Conservation (phyloP, 495 filamentous ascomycete species). For the Talaromyces borbonicus region DNA sequence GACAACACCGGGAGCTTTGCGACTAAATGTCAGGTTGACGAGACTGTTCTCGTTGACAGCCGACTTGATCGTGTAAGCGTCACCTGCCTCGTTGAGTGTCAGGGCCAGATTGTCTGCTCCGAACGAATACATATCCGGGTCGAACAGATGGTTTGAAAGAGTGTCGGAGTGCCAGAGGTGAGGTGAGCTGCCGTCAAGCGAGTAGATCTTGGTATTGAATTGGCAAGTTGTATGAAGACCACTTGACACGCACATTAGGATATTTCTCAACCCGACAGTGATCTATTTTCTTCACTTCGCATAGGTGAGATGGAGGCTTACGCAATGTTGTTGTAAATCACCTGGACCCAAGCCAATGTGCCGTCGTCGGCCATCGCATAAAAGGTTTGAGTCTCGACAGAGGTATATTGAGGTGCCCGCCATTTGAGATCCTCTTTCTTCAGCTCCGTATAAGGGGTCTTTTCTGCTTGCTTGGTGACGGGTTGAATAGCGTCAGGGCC, state of each 20-base stretch:
- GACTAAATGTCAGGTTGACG: slow-evolving; percentile 75
- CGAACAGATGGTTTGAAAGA: slow-evolving; percentile 68
- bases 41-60: slow-evolving; percentile 63
- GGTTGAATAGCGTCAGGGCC: slow-evolving; percentile 80
- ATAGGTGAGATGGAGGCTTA: slow-evolving; percentile 39
- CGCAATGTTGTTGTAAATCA: slow-evolving; percentile 98
- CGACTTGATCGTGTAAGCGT: slow-evolving; percentile 75
- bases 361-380: slow-evolving; percentile 79
- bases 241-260: slow-evolving; percentile 32
- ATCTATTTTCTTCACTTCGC: background rate
- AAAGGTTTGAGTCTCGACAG: slow-evolving; percentile 94
- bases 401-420: slow-evolving; percentile 69
- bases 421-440: slow-evolving; percentile 73
- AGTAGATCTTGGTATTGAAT: slow-evolving; percentile 88
- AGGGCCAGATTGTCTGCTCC: slow-evolving; percentile 74
- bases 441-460: slow-evolving; percentile 70
- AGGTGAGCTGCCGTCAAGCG: slow-evolving; percentile 53
- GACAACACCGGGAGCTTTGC: slow-evolving; percentile 68
- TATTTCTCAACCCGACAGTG: background rate
- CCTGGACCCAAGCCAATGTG: slow-evolving; percentile 66
- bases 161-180: slow-evolving; percentile 72
- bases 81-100: slow-evolving; percentile 74
- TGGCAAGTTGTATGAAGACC: slow-evolving; percentile 84
- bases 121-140: slow-evolving; percentile 70
- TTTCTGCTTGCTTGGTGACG: slow-evolving; percentile 69